Percentiles rank a stretch among this genome's conserved stretches.
Evolutionary conservation across 306 rosid genomes (phyloP).

Genomic region (Begonia fuchsioides): DNA sequence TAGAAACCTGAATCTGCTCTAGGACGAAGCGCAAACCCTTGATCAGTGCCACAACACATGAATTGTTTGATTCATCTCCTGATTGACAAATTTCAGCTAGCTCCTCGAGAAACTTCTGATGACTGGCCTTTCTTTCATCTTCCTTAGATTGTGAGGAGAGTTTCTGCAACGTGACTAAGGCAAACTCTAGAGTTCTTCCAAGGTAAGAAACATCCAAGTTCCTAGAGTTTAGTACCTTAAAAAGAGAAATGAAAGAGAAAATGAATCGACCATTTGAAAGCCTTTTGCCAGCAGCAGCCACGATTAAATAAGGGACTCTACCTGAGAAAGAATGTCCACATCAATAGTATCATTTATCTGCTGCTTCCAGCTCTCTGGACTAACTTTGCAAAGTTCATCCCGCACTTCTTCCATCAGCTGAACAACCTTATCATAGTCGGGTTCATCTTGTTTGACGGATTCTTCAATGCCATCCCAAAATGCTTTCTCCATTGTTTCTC

Average conservation of each 20-base stretch:
- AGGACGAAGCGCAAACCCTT: conserved; percentile 78
- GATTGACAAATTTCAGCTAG: conserved; percentile 49
- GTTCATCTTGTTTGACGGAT: conserved; percentile 48
- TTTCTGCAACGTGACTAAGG: conserved; percentile 63
- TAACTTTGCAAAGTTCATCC: conserved; percentile 74
- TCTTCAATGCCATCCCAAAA: conserved; percentile 83
- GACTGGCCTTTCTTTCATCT: conserved; percentile 42
- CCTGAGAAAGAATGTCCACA: conserved; percentile 66
- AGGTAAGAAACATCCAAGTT: conserved; percentile 66
- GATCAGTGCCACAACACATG: conserved; percentile 59
- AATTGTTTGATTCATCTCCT: conserved; percentile 29
- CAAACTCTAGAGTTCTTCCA: conserved; percentile 69
- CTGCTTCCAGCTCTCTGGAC: conserved; percentile 79
- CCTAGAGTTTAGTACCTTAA: conserved; percentile 69
- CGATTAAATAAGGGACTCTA: conserved; percentile 12
- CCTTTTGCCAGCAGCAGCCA: conserved; percentile 5
- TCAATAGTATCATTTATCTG: conserved; percentile 61
- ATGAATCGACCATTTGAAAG: conserved; percentile 5
- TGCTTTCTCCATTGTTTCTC: conserved; percentile 70
- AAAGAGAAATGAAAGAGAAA: background rate
- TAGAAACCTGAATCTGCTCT: conserved; percentile 70
- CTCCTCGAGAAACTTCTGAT: conserved; percentile 41
- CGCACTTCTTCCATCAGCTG: conserved; percentile 72
- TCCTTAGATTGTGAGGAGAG: conserved; percentile 73
- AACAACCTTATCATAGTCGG: conserved; percentile 57